Evolutionary conservation across 2,329 filamentous ascomycete species (phyloP).

Genomic region (Sporothrix humicola): DNA sequence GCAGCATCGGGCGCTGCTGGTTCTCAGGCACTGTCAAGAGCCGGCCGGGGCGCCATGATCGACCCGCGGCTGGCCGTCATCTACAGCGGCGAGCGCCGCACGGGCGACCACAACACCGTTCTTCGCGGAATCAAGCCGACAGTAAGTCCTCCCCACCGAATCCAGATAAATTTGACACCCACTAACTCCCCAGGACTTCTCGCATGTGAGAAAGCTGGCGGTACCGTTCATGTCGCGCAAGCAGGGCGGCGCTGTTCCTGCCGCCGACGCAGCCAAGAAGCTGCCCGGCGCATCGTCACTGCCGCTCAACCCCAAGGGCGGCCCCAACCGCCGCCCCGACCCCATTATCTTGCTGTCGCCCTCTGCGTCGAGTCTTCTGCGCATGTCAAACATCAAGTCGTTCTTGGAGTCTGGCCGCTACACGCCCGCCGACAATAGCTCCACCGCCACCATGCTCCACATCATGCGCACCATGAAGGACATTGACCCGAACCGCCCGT

Average conservation of each 20-base stretch:
- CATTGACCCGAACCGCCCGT: conserved; percentile 71
- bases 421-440: conserved; percentile 73
- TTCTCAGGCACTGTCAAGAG: conserved; percentile 53
- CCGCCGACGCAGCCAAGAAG: conserved; percentile 47
- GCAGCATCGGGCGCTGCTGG: conserved; percentile 46
- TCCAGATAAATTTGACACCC: too few relatives aligned
- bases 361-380: conserved; percentile 90
- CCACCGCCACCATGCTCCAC: conserved; percentile 80
- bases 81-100: conserved; percentile 87
- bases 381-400: conserved; percentile 92
- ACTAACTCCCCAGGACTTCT: conserved; percentile 75
- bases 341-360: conserved; percentile 97
- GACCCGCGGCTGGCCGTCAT: conserved; percentile 86
- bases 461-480: conserved; percentile 77
- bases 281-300: conserved; percentile 53
- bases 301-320: conserved; percentile 56
- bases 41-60: conserved; percentile 66
- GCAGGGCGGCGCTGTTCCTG: conserved; percentile 46
- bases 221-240: conserved; percentile 74
- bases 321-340: conserved; percentile 63
- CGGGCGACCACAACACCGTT: conserved; percentile 90
- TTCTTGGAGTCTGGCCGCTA: conserved; percentile 89
- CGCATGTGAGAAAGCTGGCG: conserved; percentile 86
- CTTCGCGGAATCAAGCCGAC: conserved; percentile 87
- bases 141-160: conserved; percentile 61